phyloP scores from a whole-genome alignment of 371 early-diverging fungal species.

The Mucor circinelloides region DNA sequence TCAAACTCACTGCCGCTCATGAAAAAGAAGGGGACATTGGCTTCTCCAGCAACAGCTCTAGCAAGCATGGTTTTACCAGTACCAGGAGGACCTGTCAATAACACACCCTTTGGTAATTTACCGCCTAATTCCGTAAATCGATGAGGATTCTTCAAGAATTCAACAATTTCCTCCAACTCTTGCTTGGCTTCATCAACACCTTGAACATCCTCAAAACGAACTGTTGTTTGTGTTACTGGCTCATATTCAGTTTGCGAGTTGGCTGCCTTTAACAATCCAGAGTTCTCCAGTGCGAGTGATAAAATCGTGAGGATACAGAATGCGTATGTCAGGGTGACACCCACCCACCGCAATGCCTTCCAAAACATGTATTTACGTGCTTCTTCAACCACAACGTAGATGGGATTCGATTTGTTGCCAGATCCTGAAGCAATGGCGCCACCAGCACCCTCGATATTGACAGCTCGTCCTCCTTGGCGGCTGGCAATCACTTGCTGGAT shows the following conservation, averaged over 20 bases:
- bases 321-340: conserved; percentile 75
- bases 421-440: conserved; percentile 27
- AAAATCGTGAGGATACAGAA: conserved; percentile 78
- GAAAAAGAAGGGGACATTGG: conserved; percentile 96
- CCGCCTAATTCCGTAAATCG: conserved; percentile 92
- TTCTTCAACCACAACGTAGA: conserved; percentile 66
- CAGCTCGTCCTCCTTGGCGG: conserved; percentile 26
- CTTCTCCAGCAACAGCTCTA: conserved; percentile 90
- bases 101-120: conserved; percentile 94
- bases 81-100: conserved; percentile 99
- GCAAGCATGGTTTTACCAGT: conserved; percentile 97
- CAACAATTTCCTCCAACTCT: conserved; percentile 95
- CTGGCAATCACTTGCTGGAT: conserved; percentile 41
- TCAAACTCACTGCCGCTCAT: conserved; percentile 98
- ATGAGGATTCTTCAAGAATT: conserved; percentile 91
- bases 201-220: conserved; percentile 92
- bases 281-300: conserved; percentile 76
- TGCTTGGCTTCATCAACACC: conserved; percentile 98
- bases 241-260: conserved; percentile 70
- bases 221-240: conserved; percentile 67
- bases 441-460: conserved; percentile 15
- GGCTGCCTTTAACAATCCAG: conserved; percentile 70
- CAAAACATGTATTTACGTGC: conserved; percentile 71
- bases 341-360: conserved; percentile 73
- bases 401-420: conserved; percentile 52